A percentile compares a stretch with the other conserved stretches of the same genome.
phyloP scores from a whole-genome alignment of 768 basidiomycete species.

The Mycena alexandri region DNA sequence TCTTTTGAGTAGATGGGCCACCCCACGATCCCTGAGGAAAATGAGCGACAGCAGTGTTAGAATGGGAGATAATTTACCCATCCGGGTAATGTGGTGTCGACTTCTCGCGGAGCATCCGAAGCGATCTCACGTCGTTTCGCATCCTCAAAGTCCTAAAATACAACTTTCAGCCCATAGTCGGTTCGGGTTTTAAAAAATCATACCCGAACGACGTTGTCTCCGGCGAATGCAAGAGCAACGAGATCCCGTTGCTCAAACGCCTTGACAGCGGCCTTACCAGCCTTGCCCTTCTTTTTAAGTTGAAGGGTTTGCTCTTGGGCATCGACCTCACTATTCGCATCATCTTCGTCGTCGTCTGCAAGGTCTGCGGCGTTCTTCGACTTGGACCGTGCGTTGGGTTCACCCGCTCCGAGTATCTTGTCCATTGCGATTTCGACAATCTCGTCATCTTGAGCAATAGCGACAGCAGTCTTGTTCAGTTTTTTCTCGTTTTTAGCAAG shows the following conservation, averaged over 20 bases:
- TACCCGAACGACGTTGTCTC: slow-evolving; percentile 95
- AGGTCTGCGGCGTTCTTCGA: slow-evolving; percentile 52
- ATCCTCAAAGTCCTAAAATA: slow-evolving; percentile 82
- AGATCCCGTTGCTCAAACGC: slow-evolving; percentile 93
- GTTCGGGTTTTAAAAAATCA: slow-evolving; percentile 39
- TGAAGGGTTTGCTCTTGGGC: slow-evolving; percentile 69
- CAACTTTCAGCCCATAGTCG: not conserved
- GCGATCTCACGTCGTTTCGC: slow-evolving; percentile 87
- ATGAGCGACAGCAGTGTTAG: slow-evolving; percentile 12
- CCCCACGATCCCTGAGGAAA: slow-evolving; percentile 88
- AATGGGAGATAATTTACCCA: slow-evolving; percentile 74
- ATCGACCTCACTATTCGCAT: slow-evolving; percentile 75
- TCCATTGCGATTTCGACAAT: slow-evolving; percentile 80
- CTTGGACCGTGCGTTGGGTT: slow-evolving; percentile 57
- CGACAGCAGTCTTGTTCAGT: slow-evolving; percentile 63
- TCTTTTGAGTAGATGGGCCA: slow-evolving; percentile 75
- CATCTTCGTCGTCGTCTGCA: slow-evolving; percentile 52
- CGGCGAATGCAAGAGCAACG: slow-evolving; percentile 95
- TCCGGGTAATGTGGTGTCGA: slow-evolving; percentile 93
- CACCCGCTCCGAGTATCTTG: slow-evolving; percentile 56
- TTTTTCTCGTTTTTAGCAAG: slow-evolving; percentile 76
- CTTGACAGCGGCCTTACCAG: slow-evolving; percentile 54
- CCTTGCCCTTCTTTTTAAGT: slow-evolving; percentile 58
- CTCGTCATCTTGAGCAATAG: slow-evolving; percentile 79
- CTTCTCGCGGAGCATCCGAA: slow-evolving; percentile 86